These are phyloP conservation scores for Lichtheimia corymbifera DNA, from an alignment of 371 early-diverging fungal species.

Conservation along the genomic window DNA sequence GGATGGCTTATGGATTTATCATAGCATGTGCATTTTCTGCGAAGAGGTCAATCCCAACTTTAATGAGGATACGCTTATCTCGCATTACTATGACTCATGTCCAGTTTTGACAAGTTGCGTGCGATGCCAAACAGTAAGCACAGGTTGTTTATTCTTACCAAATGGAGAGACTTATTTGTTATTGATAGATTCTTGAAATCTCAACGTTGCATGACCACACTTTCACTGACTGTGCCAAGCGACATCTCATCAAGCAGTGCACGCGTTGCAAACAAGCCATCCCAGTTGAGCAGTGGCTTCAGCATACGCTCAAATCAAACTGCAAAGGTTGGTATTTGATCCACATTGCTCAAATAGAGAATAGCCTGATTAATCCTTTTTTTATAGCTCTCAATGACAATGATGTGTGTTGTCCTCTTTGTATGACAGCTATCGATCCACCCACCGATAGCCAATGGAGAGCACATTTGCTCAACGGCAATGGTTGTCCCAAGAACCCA, in stretches of 20 bases:
- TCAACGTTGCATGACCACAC: conserved; percentile 65
- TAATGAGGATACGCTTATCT: conserved; percentile 71
- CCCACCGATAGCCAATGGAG: conserved; percentile 70
- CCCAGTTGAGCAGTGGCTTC: conserved; percentile 59
- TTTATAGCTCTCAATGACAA: conserved; percentile 14
- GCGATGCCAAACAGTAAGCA: conserved; percentile 63
- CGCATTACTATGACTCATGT: conserved; percentile 81
- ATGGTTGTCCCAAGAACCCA: conserved; percentile 58
- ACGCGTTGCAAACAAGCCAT: conserved; percentile 65
- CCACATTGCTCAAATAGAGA: neutral
- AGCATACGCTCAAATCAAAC: conserved; percentile 51
- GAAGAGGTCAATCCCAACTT: conserved; percentile 66
- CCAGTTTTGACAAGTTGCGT: conserved; percentile 72
- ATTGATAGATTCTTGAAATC: conserved; percentile 71
- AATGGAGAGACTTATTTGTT: neutral
- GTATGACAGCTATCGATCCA: conserved; percentile 55
- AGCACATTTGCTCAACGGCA: conserved; percentile 56
- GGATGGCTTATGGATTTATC: neutral
- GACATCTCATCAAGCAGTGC: conserved; percentile 64
- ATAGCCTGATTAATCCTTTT: conserved; percentile 19
- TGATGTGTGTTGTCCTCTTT: conserved; percentile 66
- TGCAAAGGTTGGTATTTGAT: conserved; percentile 38
- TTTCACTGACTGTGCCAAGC: conserved; percentile 53
- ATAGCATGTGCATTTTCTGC: conserved; percentile 73
- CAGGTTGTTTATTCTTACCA: neutral